Evolutionary conservation across 768 basidiomycete genomes (phyloP).

Genomic region (Astraeus odoratus): DNA sequence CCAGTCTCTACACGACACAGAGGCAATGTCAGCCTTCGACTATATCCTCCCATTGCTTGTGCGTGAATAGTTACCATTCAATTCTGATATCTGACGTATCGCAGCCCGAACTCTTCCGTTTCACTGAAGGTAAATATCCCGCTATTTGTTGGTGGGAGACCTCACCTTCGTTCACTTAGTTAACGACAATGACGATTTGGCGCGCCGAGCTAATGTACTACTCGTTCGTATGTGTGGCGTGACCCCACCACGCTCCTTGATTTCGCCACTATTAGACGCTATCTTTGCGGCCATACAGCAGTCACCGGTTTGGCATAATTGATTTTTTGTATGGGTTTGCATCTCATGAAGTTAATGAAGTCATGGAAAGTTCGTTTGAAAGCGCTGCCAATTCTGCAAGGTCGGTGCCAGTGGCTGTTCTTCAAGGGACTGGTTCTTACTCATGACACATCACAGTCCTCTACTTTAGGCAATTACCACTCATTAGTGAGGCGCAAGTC

Average conservation of each 20-base stretch:
- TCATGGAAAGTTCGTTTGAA: slow-evolving; percentile 87
- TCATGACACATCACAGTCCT: slow-evolving; percentile 41
- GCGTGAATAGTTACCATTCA: slow-evolving; percentile 15
- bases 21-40: slow-evolving; percentile 71
- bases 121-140: slow-evolving; percentile 50
- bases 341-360: slow-evolving; percentile 29
- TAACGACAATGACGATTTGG: slow-evolving; percentile 69
- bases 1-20: slow-evolving; percentile 65
- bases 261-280: slow-evolving; percentile 60
- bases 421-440: not conserved
- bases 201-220: slow-evolving; percentile 55
- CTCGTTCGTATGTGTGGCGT: slow-evolving; percentile 84
- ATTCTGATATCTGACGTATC: slow-evolving; percentile 5
- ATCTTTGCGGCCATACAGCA: slow-evolving; percentile 73
- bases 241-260: slow-evolving; percentile 62
- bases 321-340: not conserved
- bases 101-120: slow-evolving; percentile 69
- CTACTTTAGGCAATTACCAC: slow-evolving; percentile 84
- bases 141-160: not conserved
- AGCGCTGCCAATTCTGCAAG: slow-evolving; percentile 79
- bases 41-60: slow-evolving; percentile 81
- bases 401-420: slow-evolving; percentile 24
- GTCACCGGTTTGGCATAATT: slow-evolving; percentile 51
- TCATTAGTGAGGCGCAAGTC: slow-evolving; percentile 69
- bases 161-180: slow-evolving; percentile 34